phyloP scores from a whole-genome alignment of 116 monocot genomes.

The Papilionanthe hybrid region DNA sequence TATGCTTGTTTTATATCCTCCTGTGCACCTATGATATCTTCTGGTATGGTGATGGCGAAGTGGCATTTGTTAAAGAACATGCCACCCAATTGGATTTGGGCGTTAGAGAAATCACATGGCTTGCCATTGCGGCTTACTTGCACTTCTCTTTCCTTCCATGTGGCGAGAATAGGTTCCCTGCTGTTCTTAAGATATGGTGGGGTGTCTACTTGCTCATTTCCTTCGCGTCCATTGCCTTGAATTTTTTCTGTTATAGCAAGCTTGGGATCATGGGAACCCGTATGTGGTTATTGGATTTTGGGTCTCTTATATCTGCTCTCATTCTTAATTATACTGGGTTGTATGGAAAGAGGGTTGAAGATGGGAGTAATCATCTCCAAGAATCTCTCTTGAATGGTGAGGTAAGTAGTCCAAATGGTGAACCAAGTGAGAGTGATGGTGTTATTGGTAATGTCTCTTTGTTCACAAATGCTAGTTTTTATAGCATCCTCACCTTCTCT shows the following conservation, averaged over 20 bases:
- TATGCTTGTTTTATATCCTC: slow-evolving; percentile 12
- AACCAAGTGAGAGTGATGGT: not conserved
- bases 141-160: slow-evolving; percentile 18
- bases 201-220: slow-evolving; percentile 42
- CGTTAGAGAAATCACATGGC: slow-evolving; percentile 28
- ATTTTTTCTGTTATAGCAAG: slow-evolving; percentile 23
- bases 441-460: slow-evolving; percentile 1
- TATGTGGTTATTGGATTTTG: slow-evolving; percentile 48
- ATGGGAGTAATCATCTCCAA: slow-evolving; percentile 1
- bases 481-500: slow-evolving; percentile 44
- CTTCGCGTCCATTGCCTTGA: slow-evolving; percentile 29
- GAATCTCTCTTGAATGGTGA: slow-evolving; percentile 23
- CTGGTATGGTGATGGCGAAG: not conserved
- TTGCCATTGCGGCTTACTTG: slow-evolving; percentile 29
- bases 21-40: slow-evolving; percentile 5
- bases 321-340: slow-evolving; percentile 30
- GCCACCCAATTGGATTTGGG: not conserved
- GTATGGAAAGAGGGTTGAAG: not conserved
- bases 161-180: slow-evolving; percentile 34
- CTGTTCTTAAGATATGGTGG: slow-evolving; percentile 65
- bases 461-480: slow-evolving; percentile 24
- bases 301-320: slow-evolving; percentile 31
- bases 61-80: not conserved
- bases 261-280: slow-evolving; percentile 17
- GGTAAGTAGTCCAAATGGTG: not conserved